Percentiles rank a stretch among this genome's conserved stretches.
These are phyloP conservation scores for Vanderwaltozyma polyspora DNA, from an alignment of 805 yeast genomes.

Conservation along the genomic window DNA sequence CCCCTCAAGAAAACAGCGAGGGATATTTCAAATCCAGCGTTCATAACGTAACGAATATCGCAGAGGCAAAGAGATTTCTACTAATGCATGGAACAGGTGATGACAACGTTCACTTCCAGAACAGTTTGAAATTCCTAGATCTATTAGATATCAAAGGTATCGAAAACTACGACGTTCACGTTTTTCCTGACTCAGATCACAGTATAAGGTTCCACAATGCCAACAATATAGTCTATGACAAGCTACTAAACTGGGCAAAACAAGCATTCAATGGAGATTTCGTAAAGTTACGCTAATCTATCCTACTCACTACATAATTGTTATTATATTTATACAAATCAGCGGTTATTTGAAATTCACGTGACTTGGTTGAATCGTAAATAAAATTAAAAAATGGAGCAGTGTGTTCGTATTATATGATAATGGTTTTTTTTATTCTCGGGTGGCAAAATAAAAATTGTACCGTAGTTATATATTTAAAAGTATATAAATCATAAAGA, in stretches of 20 bases:
- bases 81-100: constrained; percentile 96
- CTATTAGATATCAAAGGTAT: constrained; percentile 55
- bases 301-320: neutral
- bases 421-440: too few relatives aligned
- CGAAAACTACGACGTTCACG: constrained; percentile 73
- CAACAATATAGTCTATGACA: constrained; percentile 55
- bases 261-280: constrained; percentile 47
- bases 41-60: constrained; percentile 44
- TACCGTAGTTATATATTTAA: too few relatives aligned
- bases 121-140: constrained; percentile 70
- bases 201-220: constrained; percentile 65
- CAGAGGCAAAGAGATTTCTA: constrained; percentile 52
- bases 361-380: too few relatives aligned
- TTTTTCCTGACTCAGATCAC: constrained; percentile 78
- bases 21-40: constrained; percentile 57
- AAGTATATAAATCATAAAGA: too few relatives aligned
- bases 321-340: too few relatives aligned
- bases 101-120: constrained; percentile 94
- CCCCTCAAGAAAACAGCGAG: constrained; percentile 53
- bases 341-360: too few relatives aligned
- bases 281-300: constrained; percentile 5
- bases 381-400: too few relatives aligned
- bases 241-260: constrained; percentile 51
- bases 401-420: too few relatives aligned
- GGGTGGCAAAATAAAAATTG: too few relatives aligned